Conservation (phyloP, 2,329 filamentous ascomycete species). For the Keithomyces neogunnii region DNA sequence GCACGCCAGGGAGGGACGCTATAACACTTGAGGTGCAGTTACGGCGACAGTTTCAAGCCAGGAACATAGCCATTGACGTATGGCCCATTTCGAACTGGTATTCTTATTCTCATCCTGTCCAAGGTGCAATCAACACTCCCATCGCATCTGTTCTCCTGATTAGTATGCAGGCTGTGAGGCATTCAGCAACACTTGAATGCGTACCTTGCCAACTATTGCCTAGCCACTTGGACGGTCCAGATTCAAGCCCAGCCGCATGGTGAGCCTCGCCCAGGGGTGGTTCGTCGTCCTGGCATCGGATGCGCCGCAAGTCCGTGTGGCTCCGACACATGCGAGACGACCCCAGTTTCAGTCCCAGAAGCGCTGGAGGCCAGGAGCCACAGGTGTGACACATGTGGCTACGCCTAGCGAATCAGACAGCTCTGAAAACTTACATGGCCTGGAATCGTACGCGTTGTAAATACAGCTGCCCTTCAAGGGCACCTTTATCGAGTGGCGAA, state of each 20-base stretch:
- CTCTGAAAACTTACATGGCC: background rate
- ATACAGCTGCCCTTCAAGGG: background rate
- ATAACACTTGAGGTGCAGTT: too few relatives aligned
- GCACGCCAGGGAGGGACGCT: background rate
- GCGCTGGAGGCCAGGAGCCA: background rate
- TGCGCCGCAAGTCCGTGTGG: conserved; percentile 18
- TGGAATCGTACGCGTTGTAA: background rate
- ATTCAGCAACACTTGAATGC: too few relatives aligned
- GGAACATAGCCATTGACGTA: background rate
- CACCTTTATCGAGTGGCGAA: too few relatives aligned
- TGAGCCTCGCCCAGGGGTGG: conserved; percentile 1
- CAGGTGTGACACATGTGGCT: background rate
- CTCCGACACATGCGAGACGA: conserved; percentile 25
- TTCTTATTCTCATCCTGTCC: too few relatives aligned
- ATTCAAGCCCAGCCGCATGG: conserved; percentile 4
- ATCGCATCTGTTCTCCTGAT: too few relatives aligned
- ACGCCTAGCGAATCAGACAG: background rate
- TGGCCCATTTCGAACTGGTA: background rate
- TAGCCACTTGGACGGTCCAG: too few relatives aligned
- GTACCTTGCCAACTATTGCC: too few relatives aligned
- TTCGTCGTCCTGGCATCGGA: conserved; percentile 5
- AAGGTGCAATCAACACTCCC: too few relatives aligned
- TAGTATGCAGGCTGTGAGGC: too few relatives aligned
- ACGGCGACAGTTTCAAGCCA: too few relatives aligned
- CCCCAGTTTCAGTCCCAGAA: conserved; percentile 19